phyloP scores from a whole-genome alignment of 2,329 filamentous ascomycete species.

The Talaromyces sp. region DNA sequence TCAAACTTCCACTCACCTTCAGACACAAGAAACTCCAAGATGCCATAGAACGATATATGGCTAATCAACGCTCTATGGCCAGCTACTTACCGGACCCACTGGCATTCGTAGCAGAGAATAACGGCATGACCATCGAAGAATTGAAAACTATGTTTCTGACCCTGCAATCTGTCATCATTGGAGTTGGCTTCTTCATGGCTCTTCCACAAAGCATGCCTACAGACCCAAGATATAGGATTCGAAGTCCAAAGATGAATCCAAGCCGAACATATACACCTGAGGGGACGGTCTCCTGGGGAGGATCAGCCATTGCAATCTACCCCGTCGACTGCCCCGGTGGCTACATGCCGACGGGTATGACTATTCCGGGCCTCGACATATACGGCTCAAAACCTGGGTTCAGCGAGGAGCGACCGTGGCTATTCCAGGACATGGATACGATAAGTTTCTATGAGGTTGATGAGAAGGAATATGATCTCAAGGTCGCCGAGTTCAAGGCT shows the following conservation, averaged over 20 bases:
- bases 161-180: conserved; percentile 51
- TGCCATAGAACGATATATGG: conserved; percentile 59
- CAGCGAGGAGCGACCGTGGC: conserved; percentile 22
- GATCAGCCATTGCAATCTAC: conserved; percentile 50
- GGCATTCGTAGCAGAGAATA: conserved; percentile 55
- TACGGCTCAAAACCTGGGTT: conserved; percentile 53
- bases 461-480: conserved; percentile 50
- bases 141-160: conserved; percentile 52
- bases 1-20: conserved; percentile 46
- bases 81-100: conserved; percentile 62
- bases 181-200: conserved; percentile 55
- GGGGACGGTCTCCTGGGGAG: conserved; percentile 56
- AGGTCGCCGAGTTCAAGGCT: conserved; percentile 48
- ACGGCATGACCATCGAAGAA: conserved; percentile 49
- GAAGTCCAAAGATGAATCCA: conserved; percentile 56
- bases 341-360: conserved; percentile 54
- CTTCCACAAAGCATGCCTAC: conserved; percentile 53
- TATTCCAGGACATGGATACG: conserved; percentile 57
- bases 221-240: conserved; percentile 53
- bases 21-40: conserved; percentile 40
- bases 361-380: conserved; percentile 53
- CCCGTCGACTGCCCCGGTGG: conserved; percentile 57
- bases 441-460: conserved; percentile 54
- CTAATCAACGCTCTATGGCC: conserved; percentile 59
- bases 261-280: conserved; percentile 56